Conservation (phyloP, 2,329 filamentous ascomycete genomes). For the Metarhizium sp. region DNA sequence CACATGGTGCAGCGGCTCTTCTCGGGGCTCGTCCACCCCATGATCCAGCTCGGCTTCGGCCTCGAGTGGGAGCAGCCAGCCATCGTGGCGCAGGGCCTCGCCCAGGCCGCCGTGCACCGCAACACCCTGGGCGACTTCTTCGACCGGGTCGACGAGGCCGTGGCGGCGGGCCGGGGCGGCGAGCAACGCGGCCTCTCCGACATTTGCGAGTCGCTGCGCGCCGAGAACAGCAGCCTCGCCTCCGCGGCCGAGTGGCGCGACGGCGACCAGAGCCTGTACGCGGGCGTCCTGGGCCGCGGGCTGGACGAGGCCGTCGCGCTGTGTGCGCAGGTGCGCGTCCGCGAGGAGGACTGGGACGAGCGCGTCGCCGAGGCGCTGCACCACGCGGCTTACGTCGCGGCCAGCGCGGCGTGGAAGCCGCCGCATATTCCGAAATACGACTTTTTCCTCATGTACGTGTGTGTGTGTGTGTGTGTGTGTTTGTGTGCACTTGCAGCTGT, state of each 20-base stretch:
- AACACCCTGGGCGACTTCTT: conserved; percentile 47
- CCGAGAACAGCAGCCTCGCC: conserved; percentile 45
- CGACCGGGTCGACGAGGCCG: conserved; percentile 37
- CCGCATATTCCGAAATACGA: conserved; percentile 65
- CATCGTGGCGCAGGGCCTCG: conserved; percentile 70
- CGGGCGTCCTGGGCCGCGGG: conserved; percentile 58
- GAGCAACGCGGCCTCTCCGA: conserved; percentile 26
- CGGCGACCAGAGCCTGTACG: conserved; percentile 49
- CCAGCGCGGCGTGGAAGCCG: conserved; percentile 50
- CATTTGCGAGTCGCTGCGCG: conserved; percentile 50
- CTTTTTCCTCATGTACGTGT: conserved; percentile 58
- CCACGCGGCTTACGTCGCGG: conserved; percentile 38
- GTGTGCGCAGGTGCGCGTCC: conserved; percentile 49
- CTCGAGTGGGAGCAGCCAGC: conserved; percentile 75
- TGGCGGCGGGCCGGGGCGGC: conserved; percentile 16
- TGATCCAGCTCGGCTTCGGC: conserved; percentile 80
- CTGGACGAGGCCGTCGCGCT: conserved; percentile 52
- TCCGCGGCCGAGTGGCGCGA: conserved; percentile 39
- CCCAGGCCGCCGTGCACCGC: conserved; percentile 64
- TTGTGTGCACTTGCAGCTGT: neutral
- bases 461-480: conserved; percentile 9
- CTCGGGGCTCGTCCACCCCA: conserved; percentile 62
- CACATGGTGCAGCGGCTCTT: conserved; percentile 62
- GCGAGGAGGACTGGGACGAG: conserved; percentile 46
- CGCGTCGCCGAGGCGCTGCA: conserved; percentile 59